Percentiles rank a stretch among this genome's conserved stretches.
phyloP scores from a whole-genome alignment of 2,329 filamentous ascomycete species.

The Elsinoe perseae region DNA sequence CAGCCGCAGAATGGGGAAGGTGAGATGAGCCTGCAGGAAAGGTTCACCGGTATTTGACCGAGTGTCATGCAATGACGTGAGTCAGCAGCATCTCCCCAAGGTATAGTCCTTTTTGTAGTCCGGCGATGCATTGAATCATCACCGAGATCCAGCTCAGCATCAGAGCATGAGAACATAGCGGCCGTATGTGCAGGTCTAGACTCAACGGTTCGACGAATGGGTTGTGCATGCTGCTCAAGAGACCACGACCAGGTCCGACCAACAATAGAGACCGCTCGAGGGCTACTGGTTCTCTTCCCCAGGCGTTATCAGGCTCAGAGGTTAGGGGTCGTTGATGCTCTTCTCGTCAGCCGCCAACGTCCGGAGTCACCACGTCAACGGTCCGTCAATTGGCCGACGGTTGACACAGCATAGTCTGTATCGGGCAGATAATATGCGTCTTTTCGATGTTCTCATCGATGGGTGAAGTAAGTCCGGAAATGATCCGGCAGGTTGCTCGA shows the following conservation, averaged over 20 bases:
- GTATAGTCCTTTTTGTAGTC: too few relatives aligned
- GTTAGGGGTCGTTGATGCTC: background rate
- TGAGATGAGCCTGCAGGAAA: background rate
- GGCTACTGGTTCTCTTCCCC: background rate
- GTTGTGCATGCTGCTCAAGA: background rate
- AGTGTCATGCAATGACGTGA: background rate
- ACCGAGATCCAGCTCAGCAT: too few relatives aligned
- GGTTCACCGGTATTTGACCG: background rate
- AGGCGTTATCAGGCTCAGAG: background rate
- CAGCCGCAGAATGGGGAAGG: background rate
- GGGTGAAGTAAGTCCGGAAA: background rate
- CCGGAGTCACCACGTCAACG: background rate
- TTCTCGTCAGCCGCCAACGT: background rate
- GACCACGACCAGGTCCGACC: background rate
- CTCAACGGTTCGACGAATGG: too few relatives aligned
- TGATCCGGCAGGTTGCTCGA: background rate
- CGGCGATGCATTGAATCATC: too few relatives aligned
- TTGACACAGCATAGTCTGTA: background rate
- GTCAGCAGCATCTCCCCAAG: too few relatives aligned
- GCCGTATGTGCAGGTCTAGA: too few relatives aligned
- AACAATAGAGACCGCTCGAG: background rate
- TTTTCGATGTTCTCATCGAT: background rate
- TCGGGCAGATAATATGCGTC: background rate
- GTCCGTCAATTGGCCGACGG: background rate
- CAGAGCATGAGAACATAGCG: too few relatives aligned